phyloP scores from a whole-genome alignment of 192 early-diverging fungal genomes.

The Pecoramyces ruminantium region DNA sequence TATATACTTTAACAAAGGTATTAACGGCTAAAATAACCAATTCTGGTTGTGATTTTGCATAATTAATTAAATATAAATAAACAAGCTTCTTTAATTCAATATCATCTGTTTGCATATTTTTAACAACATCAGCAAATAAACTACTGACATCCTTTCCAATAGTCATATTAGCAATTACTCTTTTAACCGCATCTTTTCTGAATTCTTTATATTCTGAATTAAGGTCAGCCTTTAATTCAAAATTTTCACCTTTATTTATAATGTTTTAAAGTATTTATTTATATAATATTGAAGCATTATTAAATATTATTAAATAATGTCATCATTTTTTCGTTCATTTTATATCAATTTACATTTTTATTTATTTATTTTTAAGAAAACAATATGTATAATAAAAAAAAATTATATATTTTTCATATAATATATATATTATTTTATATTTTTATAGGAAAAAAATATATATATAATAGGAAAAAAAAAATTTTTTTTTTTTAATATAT shows the following conservation, averaged over 20 bases:
- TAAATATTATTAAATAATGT: too few species aligned
- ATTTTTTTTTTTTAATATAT: too few species aligned
- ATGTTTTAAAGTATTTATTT: too few species aligned
- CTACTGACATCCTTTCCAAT: slow-evolving; percentile 95
- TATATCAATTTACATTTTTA: too few species aligned
- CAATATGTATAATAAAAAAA: too few species aligned
- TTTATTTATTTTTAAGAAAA: too few species aligned
- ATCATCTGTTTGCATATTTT: slow-evolving; percentile 99
- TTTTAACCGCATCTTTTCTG: slow-evolving; percentile 93
- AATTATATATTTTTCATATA: too few species aligned
- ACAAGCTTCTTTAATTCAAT: slow-evolving; percentile 95
- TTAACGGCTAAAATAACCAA: slow-evolving; percentile 92
- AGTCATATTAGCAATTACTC: slow-evolving; percentile 99
- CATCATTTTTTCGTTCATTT: too few species aligned
- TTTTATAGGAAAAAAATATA: too few species aligned
- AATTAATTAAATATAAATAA: slow-evolving; percentile 96
- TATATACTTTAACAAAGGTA: slow-evolving; percentile 79
- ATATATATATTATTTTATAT: too few species aligned
- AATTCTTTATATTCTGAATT: slow-evolving; percentile 93
- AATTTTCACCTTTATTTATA: slow-evolving; percentile 61
- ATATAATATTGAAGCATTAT: too few species aligned
- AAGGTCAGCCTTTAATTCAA: slow-evolving; percentile 88
- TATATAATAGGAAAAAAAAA: too few species aligned
- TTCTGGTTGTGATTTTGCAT: slow-evolving; percentile 89
- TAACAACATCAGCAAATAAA: slow-evolving; percentile 91